Conservation (phyloP, 2,329 filamentous ascomycete genomes). For the Microdochium paspali region DNA sequence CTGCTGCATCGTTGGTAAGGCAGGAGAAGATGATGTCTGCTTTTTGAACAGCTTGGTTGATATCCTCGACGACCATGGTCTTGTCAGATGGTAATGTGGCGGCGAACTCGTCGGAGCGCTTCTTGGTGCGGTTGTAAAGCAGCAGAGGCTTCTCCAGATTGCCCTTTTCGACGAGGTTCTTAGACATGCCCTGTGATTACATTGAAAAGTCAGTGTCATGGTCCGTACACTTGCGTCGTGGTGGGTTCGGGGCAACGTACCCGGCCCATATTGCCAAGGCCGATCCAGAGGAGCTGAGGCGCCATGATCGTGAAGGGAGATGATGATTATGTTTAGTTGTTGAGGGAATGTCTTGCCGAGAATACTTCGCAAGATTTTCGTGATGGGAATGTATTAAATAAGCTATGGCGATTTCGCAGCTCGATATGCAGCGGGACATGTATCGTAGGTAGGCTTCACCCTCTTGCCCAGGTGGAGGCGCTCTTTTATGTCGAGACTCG, state of each 20-base stretch:
- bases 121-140: slow-evolving; percentile 69
- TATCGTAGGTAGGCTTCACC: too few species aligned
- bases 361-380: too few species aligned
- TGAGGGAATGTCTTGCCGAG: too few species aligned
- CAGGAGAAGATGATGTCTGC: slow-evolving; percentile 79
- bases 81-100: slow-evolving; percentile 50
- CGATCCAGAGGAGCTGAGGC: slow-evolving; percentile 64
- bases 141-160: slow-evolving; percentile 61
- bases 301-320: slow-evolving; percentile 29
- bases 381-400: too few species aligned
- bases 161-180: slow-evolving; percentile 74
- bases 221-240: too few species aligned
- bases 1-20: slow-evolving; percentile 67
- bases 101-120: slow-evolving; percentile 55
- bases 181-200: slow-evolving; percentile 62
- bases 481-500: too few species aligned
- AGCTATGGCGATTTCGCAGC: too few species aligned
- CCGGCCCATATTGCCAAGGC: slow-evolving; percentile 80
- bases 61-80: slow-evolving; percentile 51
- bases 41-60: slow-evolving; percentile 55
- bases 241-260: too few species aligned
- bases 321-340: background rate
- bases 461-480: too few species aligned
- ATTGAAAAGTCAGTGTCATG: background rate
- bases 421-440: too few species aligned